Evolutionary conservation across 2,329 filamentous ascomycete species (phyloP).

Genomic region (Lachnellula arida): DNA sequence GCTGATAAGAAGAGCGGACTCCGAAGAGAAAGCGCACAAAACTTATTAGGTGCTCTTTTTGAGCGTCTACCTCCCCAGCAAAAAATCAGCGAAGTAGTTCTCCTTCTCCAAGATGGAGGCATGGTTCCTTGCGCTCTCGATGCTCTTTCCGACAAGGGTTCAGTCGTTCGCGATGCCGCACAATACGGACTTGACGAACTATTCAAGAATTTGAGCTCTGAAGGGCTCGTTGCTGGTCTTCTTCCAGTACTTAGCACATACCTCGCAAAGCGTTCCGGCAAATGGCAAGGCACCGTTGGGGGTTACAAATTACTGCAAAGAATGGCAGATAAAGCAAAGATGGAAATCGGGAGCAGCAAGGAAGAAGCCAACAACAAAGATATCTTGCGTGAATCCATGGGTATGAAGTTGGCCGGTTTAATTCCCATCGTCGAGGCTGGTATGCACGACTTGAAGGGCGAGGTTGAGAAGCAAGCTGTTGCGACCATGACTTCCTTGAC

Average conservation of each 20-base stretch:
- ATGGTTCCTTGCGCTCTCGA: slow-evolving; percentile 73
- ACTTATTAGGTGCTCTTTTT: slow-evolving; percentile 87
- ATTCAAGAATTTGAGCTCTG: slow-evolving; percentile 72
- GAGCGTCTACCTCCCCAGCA: slow-evolving; percentile 80
- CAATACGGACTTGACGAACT: slow-evolving; percentile 92
- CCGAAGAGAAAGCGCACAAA: slow-evolving; percentile 86
- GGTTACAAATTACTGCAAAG: slow-evolving; percentile 80
- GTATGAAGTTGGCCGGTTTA: slow-evolving; percentile 75
- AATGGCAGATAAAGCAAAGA: slow-evolving; percentile 93
- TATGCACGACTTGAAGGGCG: slow-evolving; percentile 94
- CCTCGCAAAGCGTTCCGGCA: slow-evolving; percentile 77
- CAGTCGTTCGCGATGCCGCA: slow-evolving; percentile 83
- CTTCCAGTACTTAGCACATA: slow-evolving; percentile 73
- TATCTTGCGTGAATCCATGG: slow-evolving; percentile 84
- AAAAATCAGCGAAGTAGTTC: slow-evolving; percentile 72
- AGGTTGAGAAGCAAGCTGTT: slow-evolving; percentile 83
- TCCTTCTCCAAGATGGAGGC: slow-evolving; percentile 76
- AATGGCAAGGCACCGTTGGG: slow-evolving; percentile 95
- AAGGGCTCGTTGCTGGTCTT: slow-evolving; percentile 78
- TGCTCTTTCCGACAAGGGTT: slow-evolving; percentile 81
- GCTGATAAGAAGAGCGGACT: slow-evolving; percentile 89
- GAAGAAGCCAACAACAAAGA: slow-evolving; percentile 88
- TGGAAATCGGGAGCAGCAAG: slow-evolving; percentile 70
- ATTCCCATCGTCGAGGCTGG: slow-evolving; percentile 88
- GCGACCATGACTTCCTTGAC: slow-evolving; percentile 90